Conservation (phyloP, 2,329 filamentous ascomycete genomes). For the Geoglossum cookeanum region DNA sequence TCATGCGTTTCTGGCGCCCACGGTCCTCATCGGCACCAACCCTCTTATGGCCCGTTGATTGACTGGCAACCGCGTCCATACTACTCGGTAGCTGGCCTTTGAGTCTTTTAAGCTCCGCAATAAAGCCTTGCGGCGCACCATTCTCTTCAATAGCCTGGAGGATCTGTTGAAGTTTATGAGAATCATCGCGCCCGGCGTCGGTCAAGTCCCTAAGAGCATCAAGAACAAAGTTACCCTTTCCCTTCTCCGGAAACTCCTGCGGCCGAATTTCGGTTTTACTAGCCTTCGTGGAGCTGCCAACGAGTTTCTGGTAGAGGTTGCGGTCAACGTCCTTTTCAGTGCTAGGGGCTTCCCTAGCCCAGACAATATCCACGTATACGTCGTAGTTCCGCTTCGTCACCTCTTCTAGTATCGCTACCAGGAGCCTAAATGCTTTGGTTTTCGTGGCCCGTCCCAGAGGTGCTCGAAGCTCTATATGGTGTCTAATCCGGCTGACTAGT, state of each 20-base stretch:
- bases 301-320: constrained; percentile 1
- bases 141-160: background rate
- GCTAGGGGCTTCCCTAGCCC: background rate
- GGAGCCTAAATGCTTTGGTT: background rate
- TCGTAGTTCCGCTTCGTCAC: constrained; percentile 1
- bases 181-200: background rate
- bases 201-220: background rate
- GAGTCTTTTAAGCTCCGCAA: constrained; percentile 1
- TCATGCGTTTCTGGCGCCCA: background rate
- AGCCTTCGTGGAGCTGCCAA: background rate
- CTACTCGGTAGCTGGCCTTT: background rate
- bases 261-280: background rate
- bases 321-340: background rate
- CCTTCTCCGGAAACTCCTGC: background rate
- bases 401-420: background rate
- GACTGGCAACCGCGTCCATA: background rate
- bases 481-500: background rate
- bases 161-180: background rate
- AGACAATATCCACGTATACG: background rate
- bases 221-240: background rate
- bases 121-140: background rate
- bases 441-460: background rate
- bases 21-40: background rate
- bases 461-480: background rate
- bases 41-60: background rate